Evolutionary conservation across 2,329 filamentous ascomycete genomes (phyloP).

Genomic region (Trichoderma oligosporum): DNA sequence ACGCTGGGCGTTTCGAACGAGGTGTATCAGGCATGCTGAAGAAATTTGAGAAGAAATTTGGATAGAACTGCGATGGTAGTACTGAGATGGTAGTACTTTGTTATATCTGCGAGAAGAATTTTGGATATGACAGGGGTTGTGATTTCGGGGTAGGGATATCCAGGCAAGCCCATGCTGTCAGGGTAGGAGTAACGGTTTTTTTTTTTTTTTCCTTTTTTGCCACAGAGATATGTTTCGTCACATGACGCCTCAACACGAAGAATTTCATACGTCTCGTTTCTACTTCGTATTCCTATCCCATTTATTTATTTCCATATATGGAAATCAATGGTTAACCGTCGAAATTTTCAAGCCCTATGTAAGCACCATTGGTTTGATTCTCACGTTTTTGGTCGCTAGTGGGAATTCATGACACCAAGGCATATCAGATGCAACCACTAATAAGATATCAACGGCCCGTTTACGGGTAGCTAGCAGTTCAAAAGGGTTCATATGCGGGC

Average conservation of each 20-base stretch:
- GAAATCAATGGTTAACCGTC: background rate
- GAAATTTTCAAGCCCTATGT: too few relatives aligned
- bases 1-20: constrained; percentile 64
- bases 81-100: too few relatives aligned
- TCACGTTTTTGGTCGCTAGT: too few relatives aligned
- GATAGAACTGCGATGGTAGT: constrained; percentile 31
- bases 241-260: background rate
- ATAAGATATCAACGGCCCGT: constrained; percentile 14
- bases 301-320: too few relatives aligned
- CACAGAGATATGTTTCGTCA: background rate
- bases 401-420: background rate
- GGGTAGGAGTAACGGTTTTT: constrained; percentile 10
- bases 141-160: constrained; percentile 5
- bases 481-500: constrained; percentile 4
- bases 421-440: constrained; percentile 6
- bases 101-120: background rate
- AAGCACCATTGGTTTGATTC: too few relatives aligned
- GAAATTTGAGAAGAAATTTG: constrained; percentile 75
- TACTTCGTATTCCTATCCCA: background rate
- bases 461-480: constrained; percentile 10
- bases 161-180: too few relatives aligned
- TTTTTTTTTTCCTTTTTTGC: background rate
- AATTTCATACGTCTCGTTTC: background rate
- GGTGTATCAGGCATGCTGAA: constrained; percentile 69
- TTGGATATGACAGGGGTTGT: background rate